Conservation (phyloP, 345 rosid genomes). For the Bruguiera parviflora region DNA sequence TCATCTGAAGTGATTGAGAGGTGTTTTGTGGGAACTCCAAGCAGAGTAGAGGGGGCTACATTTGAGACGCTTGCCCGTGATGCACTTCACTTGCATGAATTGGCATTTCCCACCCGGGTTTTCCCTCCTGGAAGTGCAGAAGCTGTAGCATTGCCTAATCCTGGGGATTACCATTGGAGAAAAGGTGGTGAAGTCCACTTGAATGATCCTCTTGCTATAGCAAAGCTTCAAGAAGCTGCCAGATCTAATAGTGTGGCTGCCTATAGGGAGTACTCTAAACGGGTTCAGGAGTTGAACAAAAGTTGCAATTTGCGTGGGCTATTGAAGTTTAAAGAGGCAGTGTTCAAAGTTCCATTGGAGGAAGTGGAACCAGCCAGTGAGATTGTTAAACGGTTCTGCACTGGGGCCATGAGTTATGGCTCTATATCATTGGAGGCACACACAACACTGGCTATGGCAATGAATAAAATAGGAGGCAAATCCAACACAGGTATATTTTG, state of each 20-base stretch:
- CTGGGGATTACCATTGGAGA: constrained; percentile 98
- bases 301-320: constrained; percentile 86
- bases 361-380: constrained; percentile 98
- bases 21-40: constrained; percentile 97
- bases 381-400: constrained; percentile 94
- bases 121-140: constrained; percentile 90
- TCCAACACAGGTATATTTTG: constrained; percentile 80
- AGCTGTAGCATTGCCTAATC: constrained; percentile 78
- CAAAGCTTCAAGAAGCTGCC: constrained; percentile 93
- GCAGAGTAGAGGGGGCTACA: constrained; percentile 96
- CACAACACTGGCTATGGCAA: constrained; percentile 80
- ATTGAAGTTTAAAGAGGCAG: constrained; percentile 70
- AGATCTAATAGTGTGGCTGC: constrained; percentile 83
- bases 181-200: constrained; percentile 92
- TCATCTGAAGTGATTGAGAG: constrained; percentile 88
- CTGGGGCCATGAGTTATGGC: constrained; percentile 99
- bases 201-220: constrained; percentile 92
- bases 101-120: constrained; percentile 73
- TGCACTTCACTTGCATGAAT: constrained; percentile 71
- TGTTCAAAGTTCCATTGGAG: constrained; percentile 58
- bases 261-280: constrained; percentile 84
- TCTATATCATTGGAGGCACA: constrained; percentile 98
- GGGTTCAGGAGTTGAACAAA: constrained; percentile 83
- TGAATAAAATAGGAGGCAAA: constrained; percentile 93
- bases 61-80: constrained; percentile 96